phyloP scores from a whole-genome alignment of 148 eudicot species.

The Rhododendron molle region DNA sequence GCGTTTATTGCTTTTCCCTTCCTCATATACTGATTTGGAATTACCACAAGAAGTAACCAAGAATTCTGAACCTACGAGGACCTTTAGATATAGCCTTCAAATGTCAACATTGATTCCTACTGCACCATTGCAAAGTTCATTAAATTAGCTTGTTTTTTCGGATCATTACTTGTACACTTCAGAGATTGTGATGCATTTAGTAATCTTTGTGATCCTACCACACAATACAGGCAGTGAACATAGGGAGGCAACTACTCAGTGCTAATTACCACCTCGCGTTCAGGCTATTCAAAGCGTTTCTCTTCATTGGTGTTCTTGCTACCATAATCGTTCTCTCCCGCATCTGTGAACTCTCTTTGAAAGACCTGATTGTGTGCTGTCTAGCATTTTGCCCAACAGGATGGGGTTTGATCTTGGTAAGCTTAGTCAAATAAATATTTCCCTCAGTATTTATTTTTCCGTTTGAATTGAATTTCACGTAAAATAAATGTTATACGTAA shows the following conservation, averaged over 20 bases:
- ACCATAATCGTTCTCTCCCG: constrained; percentile 59
- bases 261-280: constrained; percentile 69
- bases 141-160: background rate
- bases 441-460: background rate
- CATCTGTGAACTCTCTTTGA: constrained; percentile 59
- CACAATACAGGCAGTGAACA: constrained; percentile 50
- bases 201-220: constrained; percentile 5
- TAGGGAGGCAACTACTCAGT: constrained; percentile 62
- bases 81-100: background rate
- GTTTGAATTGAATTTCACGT: background rate
- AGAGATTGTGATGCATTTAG: background rate
- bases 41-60: background rate
- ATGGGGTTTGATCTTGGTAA: constrained; percentile 90
- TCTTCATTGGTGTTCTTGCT: constrained; percentile 66
- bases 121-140: background rate
- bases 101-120: background rate
- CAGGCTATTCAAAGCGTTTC: constrained; percentile 74
- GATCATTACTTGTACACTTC: background rate
- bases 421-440: background rate
- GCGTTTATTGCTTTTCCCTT: background rate
- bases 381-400: constrained; percentile 92
- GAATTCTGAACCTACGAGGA: background rate
- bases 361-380: constrained; percentile 78
- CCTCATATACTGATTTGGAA: background rate
- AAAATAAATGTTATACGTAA: background rate